phyloP scores from a whole-genome alignment of 2,329 filamentous ascomycete genomes.

The Botrytis sinoallii region DNA sequence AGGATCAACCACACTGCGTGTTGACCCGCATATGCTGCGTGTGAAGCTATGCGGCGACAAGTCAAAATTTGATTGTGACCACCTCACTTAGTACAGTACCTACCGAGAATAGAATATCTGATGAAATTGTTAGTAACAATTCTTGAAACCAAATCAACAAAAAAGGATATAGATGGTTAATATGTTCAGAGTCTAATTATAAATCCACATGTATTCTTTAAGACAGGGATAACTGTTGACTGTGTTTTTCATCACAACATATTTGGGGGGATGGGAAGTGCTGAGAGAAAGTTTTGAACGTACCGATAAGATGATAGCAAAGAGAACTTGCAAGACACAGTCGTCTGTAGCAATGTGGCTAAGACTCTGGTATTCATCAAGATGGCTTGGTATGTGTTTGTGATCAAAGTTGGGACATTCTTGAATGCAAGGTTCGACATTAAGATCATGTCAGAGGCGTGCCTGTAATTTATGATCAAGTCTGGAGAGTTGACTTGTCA shows the following conservation, averaged over 20 bases:
- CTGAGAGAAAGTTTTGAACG: not conserved
- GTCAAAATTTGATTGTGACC: not conserved
- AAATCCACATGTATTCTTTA: conserved; percentile 21
- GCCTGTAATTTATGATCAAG: not conserved
- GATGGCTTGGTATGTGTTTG: not conserved
- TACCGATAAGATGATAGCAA: conserved; percentile 12
- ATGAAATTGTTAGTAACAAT: conserved; percentile 1
- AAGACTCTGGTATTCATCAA: not conserved
- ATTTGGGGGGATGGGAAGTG: not conserved
- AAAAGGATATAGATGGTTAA: not conserved
- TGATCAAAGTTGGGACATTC: not conserved
- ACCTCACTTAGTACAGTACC: not conserved
- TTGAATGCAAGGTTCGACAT: not conserved
- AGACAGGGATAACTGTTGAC: conserved; percentile 23
- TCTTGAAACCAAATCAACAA: conserved; percentile 2
- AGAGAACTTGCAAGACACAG: not conserved
- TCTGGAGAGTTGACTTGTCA: not conserved
- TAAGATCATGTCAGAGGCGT: not conserved
- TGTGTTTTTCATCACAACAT: conserved; percentile 20
- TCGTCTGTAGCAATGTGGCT: not conserved
- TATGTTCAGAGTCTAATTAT: conserved; percentile 22
- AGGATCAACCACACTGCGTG: not conserved
- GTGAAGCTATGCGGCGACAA: not conserved
- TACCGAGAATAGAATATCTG: conserved; percentile 12
- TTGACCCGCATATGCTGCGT: not conserved